A percentile compares a stretch with the other conserved stretches of the same genome.
phyloP scores from a whole-genome alignment of 129 eudicot species.

The Rutidosis leptorrhynchoides region DNA sequence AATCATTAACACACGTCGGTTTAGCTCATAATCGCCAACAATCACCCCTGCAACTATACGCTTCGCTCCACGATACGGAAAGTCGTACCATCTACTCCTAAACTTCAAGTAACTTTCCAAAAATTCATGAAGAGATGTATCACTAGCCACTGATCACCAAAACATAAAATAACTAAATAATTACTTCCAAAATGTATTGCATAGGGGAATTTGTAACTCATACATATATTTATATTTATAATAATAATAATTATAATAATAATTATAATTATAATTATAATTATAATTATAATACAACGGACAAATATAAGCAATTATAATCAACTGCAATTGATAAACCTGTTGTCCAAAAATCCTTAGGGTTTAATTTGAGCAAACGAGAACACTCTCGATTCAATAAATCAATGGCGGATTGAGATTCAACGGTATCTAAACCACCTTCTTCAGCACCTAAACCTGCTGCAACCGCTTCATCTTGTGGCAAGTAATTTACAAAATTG shows the following conservation, averaged over 20 bases:
- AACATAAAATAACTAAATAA: not conserved
- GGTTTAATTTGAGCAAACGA: too few relatives aligned
- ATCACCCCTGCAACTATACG: slow-evolving; percentile 90
- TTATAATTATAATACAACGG: not conserved
- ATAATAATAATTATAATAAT: too few relatives aligned
- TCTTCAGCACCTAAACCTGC: slow-evolving; percentile 77
- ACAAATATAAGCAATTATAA: not conserved
- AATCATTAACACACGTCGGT: slow-evolving; percentile 85
- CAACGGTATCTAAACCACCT: slow-evolving; percentile 86
- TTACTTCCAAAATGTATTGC: not conserved
- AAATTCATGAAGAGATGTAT: slow-evolving; percentile 69
- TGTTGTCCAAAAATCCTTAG: too few relatives aligned
- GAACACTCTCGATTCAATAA: slow-evolving; percentile 67
- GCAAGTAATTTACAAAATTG: slow-evolving; percentile 71
- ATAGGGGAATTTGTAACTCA: too few relatives aligned
- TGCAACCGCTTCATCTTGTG: slow-evolving; percentile 98
- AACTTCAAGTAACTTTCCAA: slow-evolving; percentile 83
- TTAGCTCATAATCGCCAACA: slow-evolving; percentile 88
- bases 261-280: too few relatives aligned
- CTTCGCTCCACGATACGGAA: slow-evolving; percentile 82
- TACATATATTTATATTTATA: too few relatives aligned
- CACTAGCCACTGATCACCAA: slow-evolving; percentile 65
- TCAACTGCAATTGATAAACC: too few relatives aligned
- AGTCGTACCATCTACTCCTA: slow-evolving; percentile 94
- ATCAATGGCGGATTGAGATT: slow-evolving; percentile 82